Base-by-base conservation (phyloP, 192 early-diverging fungal genomes). In the Umbelopsis vinacea region DNA sequence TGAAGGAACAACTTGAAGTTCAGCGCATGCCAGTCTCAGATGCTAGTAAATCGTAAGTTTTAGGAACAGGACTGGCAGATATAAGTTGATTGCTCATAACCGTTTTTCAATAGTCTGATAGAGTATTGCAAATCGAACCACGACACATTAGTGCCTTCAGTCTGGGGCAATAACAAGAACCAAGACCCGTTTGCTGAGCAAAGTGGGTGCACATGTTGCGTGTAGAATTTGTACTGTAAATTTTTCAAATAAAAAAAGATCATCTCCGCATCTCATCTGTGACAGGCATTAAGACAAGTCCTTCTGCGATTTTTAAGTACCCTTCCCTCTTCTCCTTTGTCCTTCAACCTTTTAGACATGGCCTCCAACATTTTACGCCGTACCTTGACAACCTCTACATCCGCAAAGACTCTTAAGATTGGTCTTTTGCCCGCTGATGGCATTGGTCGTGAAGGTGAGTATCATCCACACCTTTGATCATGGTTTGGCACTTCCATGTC, bases 371-470 rank as follows among this genome's bases (percentile, higher is more conserved):
- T 74, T 15, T 66, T 81, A 35, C 71, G 76, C 67, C 77, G 83
- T 46, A 54, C 78, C 11, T 73, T 85, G 23, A 70, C 81, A 19
- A 67, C 79, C 24, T 35, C 78, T 19, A 77, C 79, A 53, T 67
- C 77, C 33, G 70, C 79, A 50, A 71, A 78, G 33, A 72, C 73
- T 47, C 78, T 95, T 46, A 96, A 88, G 52, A 94, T 98, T 72
- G 96, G 94, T 15, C 85, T 99, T 70, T 94, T 98, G 76, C 97
- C 96, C 14, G 96, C 94, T 40, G 97, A 99, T 81, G 96, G 97
- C 60, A 99, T 99, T 71, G 96, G 96, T 69, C 85, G 87, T 66
- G 97, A 99, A 85, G 97, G 97, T 73, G 94, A 74, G 75, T 29
- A 6, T 0, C 15, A 17, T 26, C 12, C 14, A 46, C 11, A 45